Percentiles rank a stretch among this genome's conserved stretches.
phyloP scores from a whole-genome alignment of 1,284 basidiomycete species.

The Irpex sp. region DNA sequence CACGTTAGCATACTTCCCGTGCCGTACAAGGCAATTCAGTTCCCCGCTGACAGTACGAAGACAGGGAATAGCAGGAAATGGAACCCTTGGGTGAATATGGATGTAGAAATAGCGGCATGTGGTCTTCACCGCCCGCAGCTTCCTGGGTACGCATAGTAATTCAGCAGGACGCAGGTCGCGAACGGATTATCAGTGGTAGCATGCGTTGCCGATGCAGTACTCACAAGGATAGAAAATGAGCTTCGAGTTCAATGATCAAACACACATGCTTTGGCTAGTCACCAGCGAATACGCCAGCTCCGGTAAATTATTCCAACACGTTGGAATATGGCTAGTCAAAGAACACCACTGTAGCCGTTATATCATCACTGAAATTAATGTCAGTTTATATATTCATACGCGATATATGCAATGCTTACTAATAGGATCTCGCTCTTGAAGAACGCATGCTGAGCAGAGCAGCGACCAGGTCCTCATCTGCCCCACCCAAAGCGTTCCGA shows the following conservation, averaged over 20 bases:
- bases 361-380: slow-evolving; percentile 19
- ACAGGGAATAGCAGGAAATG: neutral
- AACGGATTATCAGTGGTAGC: too few relatives aligned
- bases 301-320: neutral
- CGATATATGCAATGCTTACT: slow-evolving; percentile 23
- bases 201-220: neutral
- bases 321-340: slow-evolving; percentile 13
- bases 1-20: too few relatives aligned
- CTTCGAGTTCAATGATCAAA: neutral
- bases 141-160: too few relatives aligned
- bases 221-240: neutral
- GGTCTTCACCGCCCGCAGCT: neutral
- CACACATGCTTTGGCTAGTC: neutral
- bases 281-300: neutral
- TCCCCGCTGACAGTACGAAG: too few relatives aligned
- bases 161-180: too few relatives aligned
- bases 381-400: neutral
- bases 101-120: neutral
- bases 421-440: slow-evolving; percentile 33
- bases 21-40: too few relatives aligned
- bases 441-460: slow-evolving; percentile 42
- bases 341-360: slow-evolving; percentile 24
- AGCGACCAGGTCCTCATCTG: slow-evolving; percentile 43
- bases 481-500: slow-evolving; percentile 60
- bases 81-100: neutral